phyloP scores from a whole-genome alignment of 2,329 filamentous ascomycete genomes.

The Hansfordia pulvinata region DNA sequence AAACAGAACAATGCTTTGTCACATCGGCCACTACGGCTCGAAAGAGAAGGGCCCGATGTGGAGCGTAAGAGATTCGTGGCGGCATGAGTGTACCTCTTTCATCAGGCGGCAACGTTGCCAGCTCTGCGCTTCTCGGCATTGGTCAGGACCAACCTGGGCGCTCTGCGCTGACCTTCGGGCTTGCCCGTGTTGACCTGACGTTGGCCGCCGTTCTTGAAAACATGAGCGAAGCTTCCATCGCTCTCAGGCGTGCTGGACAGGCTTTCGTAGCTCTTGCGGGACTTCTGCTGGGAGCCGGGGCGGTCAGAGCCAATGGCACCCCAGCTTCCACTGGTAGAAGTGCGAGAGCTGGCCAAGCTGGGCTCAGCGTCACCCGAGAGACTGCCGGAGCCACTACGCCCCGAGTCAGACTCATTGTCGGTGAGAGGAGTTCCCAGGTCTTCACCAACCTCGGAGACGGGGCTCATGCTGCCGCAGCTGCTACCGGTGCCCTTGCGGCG shows the following conservation, averaged over 20 bases:
- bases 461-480: constrained; percentile 68
- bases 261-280: constrained; percentile 48
- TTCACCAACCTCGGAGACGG: constrained; percentile 69
- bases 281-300: constrained; percentile 57
- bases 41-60: too few species aligned
- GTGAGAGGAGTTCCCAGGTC: constrained; percentile 52
- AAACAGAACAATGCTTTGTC: too few species aligned
- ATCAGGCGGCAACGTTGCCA: constrained; percentile 17
- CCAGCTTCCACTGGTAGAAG: constrained; percentile 57
- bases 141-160: constrained; percentile 75
- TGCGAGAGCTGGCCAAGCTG: constrained; percentile 62
- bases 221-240: constrained; percentile 50
- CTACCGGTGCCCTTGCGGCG: constrained; percentile 66
- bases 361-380: constrained; percentile 59
- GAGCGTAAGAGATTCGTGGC: too few species aligned
- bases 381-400: constrained; percentile 64
- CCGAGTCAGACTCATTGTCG: constrained; percentile 63
- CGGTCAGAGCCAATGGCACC: constrained; percentile 80
- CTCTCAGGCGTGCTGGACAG: constrained; percentile 45
- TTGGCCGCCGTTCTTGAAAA: constrained; percentile 47
- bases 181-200: constrained; percentile 39
- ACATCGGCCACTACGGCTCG: too few species aligned
- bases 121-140: constrained; percentile 85
- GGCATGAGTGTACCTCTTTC: too few species aligned
- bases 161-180: constrained; percentile 59